A percentile compares a stretch with the other conserved stretches of the same genome.
These are phyloP conservation scores for Cardiospermum halicacabum DNA, from an alignment of 345 rosid genomes.

Conservation along the genomic window DNA sequence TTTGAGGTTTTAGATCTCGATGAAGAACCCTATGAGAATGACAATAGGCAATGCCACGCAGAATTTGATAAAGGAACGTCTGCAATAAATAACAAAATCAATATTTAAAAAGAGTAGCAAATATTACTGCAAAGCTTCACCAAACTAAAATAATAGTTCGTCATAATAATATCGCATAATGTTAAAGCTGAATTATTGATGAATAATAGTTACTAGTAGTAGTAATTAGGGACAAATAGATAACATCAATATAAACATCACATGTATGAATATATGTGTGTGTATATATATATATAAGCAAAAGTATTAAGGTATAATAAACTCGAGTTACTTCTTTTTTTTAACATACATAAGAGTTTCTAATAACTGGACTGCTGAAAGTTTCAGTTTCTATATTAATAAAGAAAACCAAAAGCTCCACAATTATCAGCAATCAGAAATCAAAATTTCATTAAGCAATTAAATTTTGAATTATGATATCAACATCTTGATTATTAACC, in stretches of 20 bases:
- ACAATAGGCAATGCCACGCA: conserved; percentile 94
- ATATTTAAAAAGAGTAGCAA: conserved; percentile 8
- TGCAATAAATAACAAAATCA: conserved; percentile 30
- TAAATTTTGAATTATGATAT: neutral
- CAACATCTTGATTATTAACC: neutral
- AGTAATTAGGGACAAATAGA: neutral
- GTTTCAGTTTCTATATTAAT: neutral
- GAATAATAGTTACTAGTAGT: too few species aligned
- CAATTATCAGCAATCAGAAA: neutral
- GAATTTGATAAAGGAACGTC: conserved; percentile 88
- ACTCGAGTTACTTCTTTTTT: neutral
- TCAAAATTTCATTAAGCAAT: neutral
- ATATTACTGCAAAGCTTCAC: neutral
- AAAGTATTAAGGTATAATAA: neutral
- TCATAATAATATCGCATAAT: too few species aligned
- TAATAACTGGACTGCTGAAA: neutral
- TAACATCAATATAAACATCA: neutral
- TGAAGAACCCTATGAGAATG: conserved; percentile 99
- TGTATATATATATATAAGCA: too few species aligned
- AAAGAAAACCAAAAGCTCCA: neutral
- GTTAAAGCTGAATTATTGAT: too few species aligned
- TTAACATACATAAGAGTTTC: neutral
- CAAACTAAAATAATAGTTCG: neutral
- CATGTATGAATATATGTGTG: too few species aligned
- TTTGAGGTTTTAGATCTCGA: conserved; percentile 97